Conservation (phyloP, 2,329 filamentous ascomycete species). For the Colletotrichum horii region DNA sequence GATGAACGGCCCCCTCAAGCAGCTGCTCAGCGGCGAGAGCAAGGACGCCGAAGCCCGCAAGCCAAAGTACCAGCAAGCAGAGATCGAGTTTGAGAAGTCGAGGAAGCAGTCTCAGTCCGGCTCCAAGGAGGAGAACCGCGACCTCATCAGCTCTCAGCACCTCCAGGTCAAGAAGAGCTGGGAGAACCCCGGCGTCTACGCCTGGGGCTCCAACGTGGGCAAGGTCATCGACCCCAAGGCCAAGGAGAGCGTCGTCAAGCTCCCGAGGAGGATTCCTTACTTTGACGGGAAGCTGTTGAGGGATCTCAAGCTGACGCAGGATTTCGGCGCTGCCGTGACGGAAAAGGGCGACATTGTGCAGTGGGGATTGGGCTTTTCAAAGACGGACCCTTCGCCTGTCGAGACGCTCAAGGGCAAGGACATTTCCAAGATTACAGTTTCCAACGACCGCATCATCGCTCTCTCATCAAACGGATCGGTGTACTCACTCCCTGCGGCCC, state of each 20-base stretch:
- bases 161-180: conserved; percentile 84
- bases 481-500: conserved; percentile 83
- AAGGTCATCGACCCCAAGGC: conserved; percentile 86
- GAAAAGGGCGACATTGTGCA: conserved; percentile 90
- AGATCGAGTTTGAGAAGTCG: conserved; percentile 72
- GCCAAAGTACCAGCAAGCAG: conserved; percentile 43
- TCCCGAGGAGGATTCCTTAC: conserved; percentile 76
- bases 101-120: conserved; percentile 58
- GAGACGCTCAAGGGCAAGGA: conserved; percentile 83
- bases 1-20: conserved; percentile 17
- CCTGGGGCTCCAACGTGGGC: conserved; percentile 89
- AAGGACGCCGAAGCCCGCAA: neutral
- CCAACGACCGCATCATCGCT: conserved; percentile 82
- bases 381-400: conserved; percentile 65
- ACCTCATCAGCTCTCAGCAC: conserved; percentile 83
- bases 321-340: conserved; percentile 84
- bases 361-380: conserved; percentile 83
- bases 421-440: conserved; percentile 76
- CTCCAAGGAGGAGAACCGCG: conserved; percentile 75
- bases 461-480: conserved; percentile 77
- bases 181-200: conserved; percentile 86
- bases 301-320: conserved; percentile 83
- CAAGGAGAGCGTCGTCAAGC: conserved; percentile 78
- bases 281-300: conserved; percentile 86
- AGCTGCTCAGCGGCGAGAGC: neutral